A percentile compares a stretch with the other conserved stretches of the same genome.
Conservation (phyloP, 441 rosid genomes). For the Daphne laureola region DNA sequence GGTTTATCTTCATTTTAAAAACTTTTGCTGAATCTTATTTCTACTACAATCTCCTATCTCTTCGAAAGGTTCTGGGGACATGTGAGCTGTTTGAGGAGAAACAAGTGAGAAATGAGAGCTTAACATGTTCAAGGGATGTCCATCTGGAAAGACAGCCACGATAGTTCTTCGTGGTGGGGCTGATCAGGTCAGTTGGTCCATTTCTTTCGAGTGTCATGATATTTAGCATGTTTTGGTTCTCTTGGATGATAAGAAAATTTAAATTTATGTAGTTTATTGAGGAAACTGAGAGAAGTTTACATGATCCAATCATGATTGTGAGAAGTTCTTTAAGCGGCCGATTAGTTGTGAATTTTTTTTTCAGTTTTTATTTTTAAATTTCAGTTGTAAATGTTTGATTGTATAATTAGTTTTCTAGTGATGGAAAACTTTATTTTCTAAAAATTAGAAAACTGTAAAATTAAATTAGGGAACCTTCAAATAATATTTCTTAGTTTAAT, state of each 20-base stretch:
- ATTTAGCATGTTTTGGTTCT: background rate
- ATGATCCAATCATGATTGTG: slow-evolving; percentile 99
- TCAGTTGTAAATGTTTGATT: too few relatives aligned
- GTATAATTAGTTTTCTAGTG: too few relatives aligned
- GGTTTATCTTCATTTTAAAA: slow-evolving; percentile 1
- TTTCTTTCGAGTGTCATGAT: slow-evolving; percentile 5
- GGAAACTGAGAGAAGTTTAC: slow-evolving; percentile 98
- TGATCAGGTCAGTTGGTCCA: slow-evolving; percentile 64
- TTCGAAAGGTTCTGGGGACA: slow-evolving; percentile 81
- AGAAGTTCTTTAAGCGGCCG: slow-evolving; percentile 92
- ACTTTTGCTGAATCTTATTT: slow-evolving; percentile 11
- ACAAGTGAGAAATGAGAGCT: slow-evolving; percentile 99
- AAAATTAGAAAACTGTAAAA: too few relatives aligned
- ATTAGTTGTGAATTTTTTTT: too few relatives aligned
- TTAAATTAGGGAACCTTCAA: too few relatives aligned
- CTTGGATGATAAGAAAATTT: too few relatives aligned
- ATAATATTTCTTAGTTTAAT: too few relatives aligned
- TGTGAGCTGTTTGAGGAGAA: slow-evolving; percentile 93
- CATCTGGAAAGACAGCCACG: slow-evolving; percentile 85
- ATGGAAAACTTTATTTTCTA: too few relatives aligned
- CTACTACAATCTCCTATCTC: slow-evolving; percentile 14
- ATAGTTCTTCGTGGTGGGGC: slow-evolving; percentile 99
- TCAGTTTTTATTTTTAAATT: too few relatives aligned
- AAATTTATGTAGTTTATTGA: slow-evolving; percentile 70
- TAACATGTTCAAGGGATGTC: slow-evolving; percentile 97